Evolutionary conservation across 805 yeast genomes (phyloP).

Genomic region (Metschnikowia proteae): DNA sequence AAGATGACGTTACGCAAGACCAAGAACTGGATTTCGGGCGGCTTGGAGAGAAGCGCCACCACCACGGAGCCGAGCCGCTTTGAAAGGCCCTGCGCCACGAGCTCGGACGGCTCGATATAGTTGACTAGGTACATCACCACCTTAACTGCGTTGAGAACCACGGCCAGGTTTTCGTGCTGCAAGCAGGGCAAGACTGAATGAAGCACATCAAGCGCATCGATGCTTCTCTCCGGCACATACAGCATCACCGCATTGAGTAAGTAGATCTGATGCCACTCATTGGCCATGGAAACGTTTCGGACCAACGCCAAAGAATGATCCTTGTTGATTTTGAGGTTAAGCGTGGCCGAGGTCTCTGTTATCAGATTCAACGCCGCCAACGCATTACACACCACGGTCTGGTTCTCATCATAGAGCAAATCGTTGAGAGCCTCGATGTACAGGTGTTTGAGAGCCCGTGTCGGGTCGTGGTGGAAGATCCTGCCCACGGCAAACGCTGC

Average conservation of each 20-base stretch:
- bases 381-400: conserved; percentile 66
- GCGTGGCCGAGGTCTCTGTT: conserved; percentile 50
- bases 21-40: conserved; percentile 79
- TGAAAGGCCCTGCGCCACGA: conserved; percentile 51
- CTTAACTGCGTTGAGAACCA: conserved; percentile 72
- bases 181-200: conserved; percentile 65
- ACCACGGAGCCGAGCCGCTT: conserved; percentile 65
- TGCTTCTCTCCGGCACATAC: conserved; percentile 66
- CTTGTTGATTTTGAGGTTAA: conserved; percentile 53
- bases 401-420: conserved; percentile 52
- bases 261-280: conserved; percentile 73
- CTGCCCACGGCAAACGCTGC: conserved; percentile 71
- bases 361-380: conserved; percentile 63
- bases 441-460: conserved; percentile 39
- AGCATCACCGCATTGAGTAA: conserved; percentile 62
- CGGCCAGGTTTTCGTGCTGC: conserved; percentile 78
- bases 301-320: conserved; percentile 37
- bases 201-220: conserved; percentile 62
- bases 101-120: conserved; percentile 57
- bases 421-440: conserved; percentile 49
- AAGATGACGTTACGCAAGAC: conserved; percentile 77
- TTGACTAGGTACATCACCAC: conserved; percentile 69
- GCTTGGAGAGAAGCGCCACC: conserved; percentile 64
- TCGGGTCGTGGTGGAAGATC: conserved; percentile 53
- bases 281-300: conserved; percentile 32